Evolutionary conservation across 106 monocot species (phyloP).

Genomic region (Dendrobium chrysotoxum): DNA sequence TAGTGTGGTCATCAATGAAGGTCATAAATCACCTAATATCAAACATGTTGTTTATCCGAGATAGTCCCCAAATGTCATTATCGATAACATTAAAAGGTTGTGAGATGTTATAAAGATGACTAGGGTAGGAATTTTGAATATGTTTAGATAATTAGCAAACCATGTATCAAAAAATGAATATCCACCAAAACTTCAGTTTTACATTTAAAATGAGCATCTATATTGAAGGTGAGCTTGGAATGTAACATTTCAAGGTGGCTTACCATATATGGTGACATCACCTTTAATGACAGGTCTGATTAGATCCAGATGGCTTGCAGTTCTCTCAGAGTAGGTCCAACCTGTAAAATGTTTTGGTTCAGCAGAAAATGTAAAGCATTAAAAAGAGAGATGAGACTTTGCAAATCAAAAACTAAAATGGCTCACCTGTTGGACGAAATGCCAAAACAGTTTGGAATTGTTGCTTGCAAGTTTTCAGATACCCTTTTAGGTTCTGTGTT

Average conservation of each 20-base stretch:
- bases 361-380: slow-evolving; percentile 1
- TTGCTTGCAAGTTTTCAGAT: slow-evolving; percentile 39
- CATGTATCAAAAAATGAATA: neutral
- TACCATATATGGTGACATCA: slow-evolving; percentile 58
- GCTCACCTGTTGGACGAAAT: slow-evolving; percentile 67
- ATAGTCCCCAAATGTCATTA: too few relatives aligned
- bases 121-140: too few relatives aligned
- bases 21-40: too few relatives aligned
- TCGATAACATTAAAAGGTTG: too few relatives aligned
- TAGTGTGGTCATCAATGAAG: too few relatives aligned
- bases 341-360: slow-evolving; percentile 22
- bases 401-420: neutral
- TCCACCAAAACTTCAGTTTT: neutral
- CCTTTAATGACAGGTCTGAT: slow-evolving; percentile 49
- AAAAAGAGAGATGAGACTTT: neutral
- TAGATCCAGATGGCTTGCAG: slow-evolving; percentile 48
- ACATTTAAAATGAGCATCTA: neutral
- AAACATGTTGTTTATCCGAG: too few relatives aligned
- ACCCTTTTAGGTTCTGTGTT: slow-evolving; percentile 41
- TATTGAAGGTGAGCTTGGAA: neutral
- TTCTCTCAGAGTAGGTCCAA: slow-evolving; percentile 59
- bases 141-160: neutral
- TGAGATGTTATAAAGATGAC: too few relatives aligned
- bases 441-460: slow-evolving; percentile 47
- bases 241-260: slow-evolving; percentile 1